Percentiles rank a stretch among this genome's conserved stretches.
phyloP scores from a whole-genome alignment of 148 eudicot genomes.

The Rhododendron mucronatum region DNA sequence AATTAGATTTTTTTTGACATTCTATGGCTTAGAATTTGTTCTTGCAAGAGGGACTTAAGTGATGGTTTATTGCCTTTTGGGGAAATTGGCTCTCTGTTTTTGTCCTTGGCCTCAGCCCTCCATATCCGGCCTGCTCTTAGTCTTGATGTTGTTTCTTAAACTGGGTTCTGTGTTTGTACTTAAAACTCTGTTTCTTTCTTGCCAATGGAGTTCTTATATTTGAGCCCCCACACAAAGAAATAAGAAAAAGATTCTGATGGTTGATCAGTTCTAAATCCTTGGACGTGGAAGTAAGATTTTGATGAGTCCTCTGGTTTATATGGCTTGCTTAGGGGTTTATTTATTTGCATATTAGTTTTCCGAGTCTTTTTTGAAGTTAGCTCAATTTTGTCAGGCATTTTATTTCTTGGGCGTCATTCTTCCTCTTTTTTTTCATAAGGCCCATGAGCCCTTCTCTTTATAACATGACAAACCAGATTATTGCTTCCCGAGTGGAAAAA shows the following conservation, averaged over 20 bases:
- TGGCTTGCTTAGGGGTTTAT: background rate
- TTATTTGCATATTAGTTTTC: background rate
- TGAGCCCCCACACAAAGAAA: background rate
- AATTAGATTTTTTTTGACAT: slow-evolving; percentile 9
- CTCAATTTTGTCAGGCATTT: background rate
- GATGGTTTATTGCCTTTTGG: background rate
- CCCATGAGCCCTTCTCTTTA: background rate
- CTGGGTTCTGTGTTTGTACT: background rate
- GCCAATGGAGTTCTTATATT: background rate
- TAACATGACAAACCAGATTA: background rate
- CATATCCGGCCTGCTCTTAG: background rate
- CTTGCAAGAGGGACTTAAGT: background rate
- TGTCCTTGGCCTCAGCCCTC: background rate
- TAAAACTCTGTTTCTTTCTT: background rate
- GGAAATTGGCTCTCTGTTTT: background rate
- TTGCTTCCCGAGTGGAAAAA: background rate
- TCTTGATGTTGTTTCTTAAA: background rate
- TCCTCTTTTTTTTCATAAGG: background rate
- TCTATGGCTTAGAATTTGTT: background rate
- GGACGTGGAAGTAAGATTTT: background rate
- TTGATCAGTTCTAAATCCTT: background rate
- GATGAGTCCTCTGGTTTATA: background rate
- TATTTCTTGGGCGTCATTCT: background rate
- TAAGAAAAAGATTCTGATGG: background rate
- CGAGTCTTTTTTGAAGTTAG: background rate